Base-by-base conservation (phyloP, 257 asterid genomes). In the Solanum pinnatisectum region DNA sequence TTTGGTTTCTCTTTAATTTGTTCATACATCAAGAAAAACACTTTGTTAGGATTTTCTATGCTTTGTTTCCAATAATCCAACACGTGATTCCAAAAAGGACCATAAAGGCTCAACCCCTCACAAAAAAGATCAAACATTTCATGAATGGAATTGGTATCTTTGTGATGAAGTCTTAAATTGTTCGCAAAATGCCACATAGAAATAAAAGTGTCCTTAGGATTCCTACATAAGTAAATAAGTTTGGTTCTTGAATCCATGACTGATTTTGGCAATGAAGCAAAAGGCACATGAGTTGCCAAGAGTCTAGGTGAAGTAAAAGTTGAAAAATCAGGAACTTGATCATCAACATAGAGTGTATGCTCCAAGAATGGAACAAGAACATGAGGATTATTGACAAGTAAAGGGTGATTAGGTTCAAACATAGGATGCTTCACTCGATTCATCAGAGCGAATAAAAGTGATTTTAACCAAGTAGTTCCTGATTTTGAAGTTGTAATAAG, bases 381-480 rank as follows among this genome's bases (percentile, higher is more conserved):
- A 7, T 16, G 67, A 59, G 67, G 67, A 25, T 8, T 59, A 1
- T 59, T 7, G 25, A 20, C 25, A 59, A 59, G 67, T 59, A 59
- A 59, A 20, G 25, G 25, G 27, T 59, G 67, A 20, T 59, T 59
- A 7, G 4, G 25, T 20, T 59, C 67, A 59, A 20, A 59, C 3
- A 59, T 8, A 20, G 25, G 25, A 59, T 59, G 11, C 8, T 59
- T 8, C 11, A 20, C 4, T 33, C 90, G 87, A n/a, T 89, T 88
- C 22, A 83, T 2, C 15, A 83, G 1, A 35, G 87, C 30, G 6
- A 84, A 89, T 18, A 84, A 3, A 23, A 59, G 25, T 3, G 88
- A 77, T 59, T 84, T 89, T 9, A 89, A 32, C 90, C 90, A 87
- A 4, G 65, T 87, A 23, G 87, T 84, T 70, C 90, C 89, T 32